Evolutionary conservation across 108 stramenopile genomes (phyloP).

Genomic region (Seminavis robusta): DNA sequence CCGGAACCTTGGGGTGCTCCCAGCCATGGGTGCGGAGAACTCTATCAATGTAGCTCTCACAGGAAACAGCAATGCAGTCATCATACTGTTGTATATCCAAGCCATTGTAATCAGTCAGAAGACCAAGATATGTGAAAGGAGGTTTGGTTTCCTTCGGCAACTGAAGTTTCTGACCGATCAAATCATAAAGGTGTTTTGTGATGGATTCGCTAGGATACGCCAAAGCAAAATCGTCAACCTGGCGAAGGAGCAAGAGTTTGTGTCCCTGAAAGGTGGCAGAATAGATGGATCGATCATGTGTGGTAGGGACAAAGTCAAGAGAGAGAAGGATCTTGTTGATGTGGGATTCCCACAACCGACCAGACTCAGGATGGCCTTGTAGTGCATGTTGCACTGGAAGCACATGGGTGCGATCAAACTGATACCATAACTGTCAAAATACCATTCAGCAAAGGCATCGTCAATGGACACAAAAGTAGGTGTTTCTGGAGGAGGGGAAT

Average conservation of each 20-base stretch:
- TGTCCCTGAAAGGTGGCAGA: slow-evolving; percentile 13
- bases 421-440: not conserved
- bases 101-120: slow-evolving; percentile 25
- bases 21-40: slow-evolving; percentile 31
- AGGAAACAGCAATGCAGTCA: slow-evolving; percentile 23
- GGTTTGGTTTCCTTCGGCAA: not conserved
- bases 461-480: slow-evolving; percentile 26
- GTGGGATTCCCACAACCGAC: slow-evolving; percentile 18
- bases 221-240: slow-evolving; percentile 44
- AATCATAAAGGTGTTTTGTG: not conserved
- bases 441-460: slow-evolving; percentile 29
- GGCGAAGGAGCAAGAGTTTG: slow-evolving; percentile 25
- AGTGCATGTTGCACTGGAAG: slow-evolving; percentile 19
- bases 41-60: slow-evolving; percentile 23
- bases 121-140: slow-evolving; percentile 10
- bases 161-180: not conserved
- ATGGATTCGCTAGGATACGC: slow-evolving; percentile 4
- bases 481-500: slow-evolving; percentile 21
- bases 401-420: slow-evolving; percentile 15
- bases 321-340: slow-evolving; percentile 19
- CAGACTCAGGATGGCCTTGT: slow-evolving; percentile 28
- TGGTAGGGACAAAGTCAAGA: slow-evolving; percentile 22
- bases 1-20: not conserved
- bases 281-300: slow-evolving; percentile 32
- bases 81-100: slow-evolving; percentile 26